Base-by-base conservation (phyloP, 805 yeast species). In the Schizosaccharomyces japonicus region DNA sequence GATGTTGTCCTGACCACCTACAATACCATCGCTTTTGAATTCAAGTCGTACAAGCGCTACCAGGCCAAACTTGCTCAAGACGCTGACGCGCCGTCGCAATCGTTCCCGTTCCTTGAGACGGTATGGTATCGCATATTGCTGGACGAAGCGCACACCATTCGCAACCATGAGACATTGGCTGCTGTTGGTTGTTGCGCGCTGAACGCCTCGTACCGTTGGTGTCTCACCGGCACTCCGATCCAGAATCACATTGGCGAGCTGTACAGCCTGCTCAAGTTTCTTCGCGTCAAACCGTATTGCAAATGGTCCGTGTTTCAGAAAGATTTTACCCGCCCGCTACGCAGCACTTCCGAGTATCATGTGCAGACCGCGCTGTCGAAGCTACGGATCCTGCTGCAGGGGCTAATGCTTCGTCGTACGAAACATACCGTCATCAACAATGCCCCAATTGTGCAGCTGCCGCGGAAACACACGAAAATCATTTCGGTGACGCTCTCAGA, bases 341-440 rank as follows among this genome's bases (percentile, higher is more conserved):
- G 51, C 17, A 59, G 54, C 2, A 19, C 17, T 23, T 13, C 27
- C 19, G 23, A 17, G 23, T 25, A 36, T 36, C 6, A 19, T 23
- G 42, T 36, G 25, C 7, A 36, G 11, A 23, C 46, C 27, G 46
- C 33, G 21, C 63, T 76, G 58, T 64, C 60, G 48, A 77, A 75
- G 50, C 65, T 83, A 8, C 74, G 80, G 56, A 78, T 78, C 0
- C 61, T 85, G 11, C 63, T 84, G 47, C 72, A 72, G 51, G 84
- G 92, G 1, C 71, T 81, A 13, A 64, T 83, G 60, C 64, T 85
- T 34, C 68, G 95, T 48, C 68, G 95, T 32, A 73, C 81, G 1
- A 85, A 84, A 55, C 65, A 65, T 44, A 73, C 83, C 15, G 56
- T 65, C 48, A 76, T 84, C 50, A 84, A 83, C 59, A 94, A 93